Evolutionary conservation across 176 grass and related monocot genomes (phyloP).

Genomic region (Carex kokanica): DNA sequence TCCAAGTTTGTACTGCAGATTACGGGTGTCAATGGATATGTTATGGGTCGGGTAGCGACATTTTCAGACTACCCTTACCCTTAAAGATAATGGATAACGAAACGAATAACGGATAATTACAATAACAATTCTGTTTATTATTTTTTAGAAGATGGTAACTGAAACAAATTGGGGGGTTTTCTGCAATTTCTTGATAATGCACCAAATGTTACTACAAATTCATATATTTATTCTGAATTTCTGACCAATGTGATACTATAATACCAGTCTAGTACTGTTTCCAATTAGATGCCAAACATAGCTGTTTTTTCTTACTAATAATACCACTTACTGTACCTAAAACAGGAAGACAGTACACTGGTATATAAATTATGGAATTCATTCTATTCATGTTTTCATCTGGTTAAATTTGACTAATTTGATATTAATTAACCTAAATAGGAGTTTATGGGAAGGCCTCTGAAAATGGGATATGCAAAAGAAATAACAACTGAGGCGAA

Average conservation of each 20-base stretch:
- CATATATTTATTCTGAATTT: neutral
- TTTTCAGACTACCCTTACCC: too few species aligned
- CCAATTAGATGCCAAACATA: neutral
- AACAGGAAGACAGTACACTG: neutral
- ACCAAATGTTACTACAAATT: neutral
- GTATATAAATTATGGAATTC: neutral
- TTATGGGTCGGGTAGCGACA: too few species aligned
- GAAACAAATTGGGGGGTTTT: neutral
- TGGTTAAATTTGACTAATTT: neutral
- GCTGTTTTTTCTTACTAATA: neutral
- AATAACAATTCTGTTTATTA: too few species aligned
- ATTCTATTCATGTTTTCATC: neutral
- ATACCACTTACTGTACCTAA: neutral
- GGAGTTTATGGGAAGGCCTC: conserved; percentile 28
- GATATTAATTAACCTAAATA: neutral
- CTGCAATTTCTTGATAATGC: neutral
- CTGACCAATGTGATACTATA: neutral
- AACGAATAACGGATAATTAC: too few species aligned
- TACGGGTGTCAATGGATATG: too few species aligned
- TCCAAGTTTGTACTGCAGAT: neutral
- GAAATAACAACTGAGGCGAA: neutral
- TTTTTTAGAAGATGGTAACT: too few species aligned
- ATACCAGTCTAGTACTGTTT: neutral
- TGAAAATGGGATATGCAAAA: conserved; percentile 1
- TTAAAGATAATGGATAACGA: too few species aligned